Evolutionary conservation across 345 rosid species (phyloP).

Genomic region (Arabis hirsuta): DNA sequence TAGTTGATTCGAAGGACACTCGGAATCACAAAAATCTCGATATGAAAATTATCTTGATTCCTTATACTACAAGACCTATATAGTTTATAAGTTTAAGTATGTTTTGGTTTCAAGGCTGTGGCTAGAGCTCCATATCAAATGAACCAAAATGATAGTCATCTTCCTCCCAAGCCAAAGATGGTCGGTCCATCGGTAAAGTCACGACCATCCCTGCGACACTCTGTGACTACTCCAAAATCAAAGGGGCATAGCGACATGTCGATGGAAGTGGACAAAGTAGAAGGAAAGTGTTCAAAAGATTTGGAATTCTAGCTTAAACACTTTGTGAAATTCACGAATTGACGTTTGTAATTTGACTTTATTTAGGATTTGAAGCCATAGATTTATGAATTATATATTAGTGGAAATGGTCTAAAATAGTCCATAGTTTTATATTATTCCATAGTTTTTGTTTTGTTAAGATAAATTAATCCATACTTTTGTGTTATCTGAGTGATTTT

Average conservation of each 20-base stretch:
- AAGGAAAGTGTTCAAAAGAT: constrained; percentile 37
- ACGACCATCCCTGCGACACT: constrained; percentile 44
- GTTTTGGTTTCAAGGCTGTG: constrained; percentile 46
- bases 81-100: background rate
- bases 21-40: too few relatives aligned
- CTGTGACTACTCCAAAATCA: constrained; percentile 20
- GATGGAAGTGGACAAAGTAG: constrained; percentile 34
- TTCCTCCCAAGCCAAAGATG: constrained; percentile 41
- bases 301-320: constrained; percentile 60
- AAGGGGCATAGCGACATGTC: constrained; percentile 11
- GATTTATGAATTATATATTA: background rate
- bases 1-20: too few relatives aligned
- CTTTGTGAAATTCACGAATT: background rate
- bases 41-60: background rate
- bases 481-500: too few relatives aligned
- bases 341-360: constrained; percentile 35
- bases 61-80: background rate
- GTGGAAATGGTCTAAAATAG: too few relatives aligned
- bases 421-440: too few relatives aligned
- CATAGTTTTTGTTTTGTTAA: too few relatives aligned
- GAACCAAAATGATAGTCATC: constrained; percentile 26
- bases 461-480: too few relatives aligned
- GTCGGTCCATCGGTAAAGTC: constrained; percentile 28
- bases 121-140: constrained; percentile 74
- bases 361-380: constrained; percentile 2